These are phyloP conservation scores for Trichoderma semiorbis DNA, from an alignment of 2,329 filamentous ascomycete genomes.

Conservation along the genomic window DNA sequence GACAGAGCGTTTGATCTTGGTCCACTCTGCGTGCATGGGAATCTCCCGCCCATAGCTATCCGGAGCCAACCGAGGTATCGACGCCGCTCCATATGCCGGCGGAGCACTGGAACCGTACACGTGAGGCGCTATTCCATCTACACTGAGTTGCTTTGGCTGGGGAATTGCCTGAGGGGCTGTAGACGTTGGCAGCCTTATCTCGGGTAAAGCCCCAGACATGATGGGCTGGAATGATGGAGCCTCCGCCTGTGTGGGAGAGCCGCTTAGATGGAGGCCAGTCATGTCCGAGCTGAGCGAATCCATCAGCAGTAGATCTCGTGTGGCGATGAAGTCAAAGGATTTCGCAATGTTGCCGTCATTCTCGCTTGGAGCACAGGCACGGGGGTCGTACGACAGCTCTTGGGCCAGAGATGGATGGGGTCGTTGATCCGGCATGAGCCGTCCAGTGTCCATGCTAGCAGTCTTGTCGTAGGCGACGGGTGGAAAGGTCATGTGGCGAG, in stretches of 20 bases:
- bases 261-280: constrained; percentile 39
- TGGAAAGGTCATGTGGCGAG: constrained; percentile 11
- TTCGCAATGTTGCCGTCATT: constrained; percentile 31
- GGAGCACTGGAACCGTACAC: constrained; percentile 25
- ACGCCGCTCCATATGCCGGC: constrained; percentile 33
- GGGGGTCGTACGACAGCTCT: constrained; percentile 34
- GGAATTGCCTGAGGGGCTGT: constrained; percentile 39
- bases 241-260: constrained; percentile 34
- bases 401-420: constrained; percentile 27
- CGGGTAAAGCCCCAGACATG: constrained; percentile 27
- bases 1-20: constrained; percentile 50
- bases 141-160: constrained; percentile 32
- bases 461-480: constrained; percentile 41
- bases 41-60: constrained; percentile 57
- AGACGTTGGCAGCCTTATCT: constrained; percentile 33
- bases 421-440: constrained; percentile 34
- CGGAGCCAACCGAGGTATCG: constrained; percentile 45
- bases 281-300: constrained; percentile 42
- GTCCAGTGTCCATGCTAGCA: constrained; percentile 38
- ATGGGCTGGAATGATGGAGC: constrained; percentile 36
- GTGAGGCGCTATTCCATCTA: constrained; percentile 22
- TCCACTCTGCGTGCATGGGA: constrained; percentile 54
- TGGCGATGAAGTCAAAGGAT: constrained; percentile 51
- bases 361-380: constrained; percentile 39
- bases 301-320: constrained; percentile 50